Conservation (phyloP, 306 rosid species). For the Abrus pulchellus region DNA sequence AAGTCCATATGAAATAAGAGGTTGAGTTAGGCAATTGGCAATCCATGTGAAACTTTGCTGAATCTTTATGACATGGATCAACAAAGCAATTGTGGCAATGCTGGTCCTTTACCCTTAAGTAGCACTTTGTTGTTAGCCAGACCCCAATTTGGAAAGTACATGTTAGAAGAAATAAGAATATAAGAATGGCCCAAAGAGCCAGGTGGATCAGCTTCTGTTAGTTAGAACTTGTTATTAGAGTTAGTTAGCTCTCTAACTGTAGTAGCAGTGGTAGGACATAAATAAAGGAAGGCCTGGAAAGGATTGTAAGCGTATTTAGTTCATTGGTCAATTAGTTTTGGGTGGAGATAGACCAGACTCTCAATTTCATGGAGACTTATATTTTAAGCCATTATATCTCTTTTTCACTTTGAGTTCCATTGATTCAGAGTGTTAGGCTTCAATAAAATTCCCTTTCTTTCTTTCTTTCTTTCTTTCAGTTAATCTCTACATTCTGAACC, state of each 20-base stretch:
- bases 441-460: not conserved
- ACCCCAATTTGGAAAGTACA: not conserved
- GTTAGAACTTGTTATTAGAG: not conserved
- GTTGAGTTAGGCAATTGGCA: not conserved
- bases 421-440: not conserved
- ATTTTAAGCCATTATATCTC: not conserved
- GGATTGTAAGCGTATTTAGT: not conserved
- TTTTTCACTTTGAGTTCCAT: not conserved
- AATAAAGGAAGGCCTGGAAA: not conserved
- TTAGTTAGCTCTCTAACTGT: not conserved
- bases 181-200: not conserved
- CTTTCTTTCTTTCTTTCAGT: not conserved
- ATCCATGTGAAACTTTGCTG: constrained; percentile 7
- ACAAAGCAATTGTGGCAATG: not conserved
- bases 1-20: not conserved
- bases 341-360: not conserved
- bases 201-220: not conserved
- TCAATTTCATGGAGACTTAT: not conserved
- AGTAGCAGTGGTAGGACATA: not conserved
- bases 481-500: not conserved
- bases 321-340: not conserved
- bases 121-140: not conserved
- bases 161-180: not conserved
- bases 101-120: not conserved
- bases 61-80: not conserved